Percentiles rank a stretch among this genome's conserved stretches.
phyloP scores from a whole-genome alignment of 495 filamentous ascomycete genomes.

The Cercophora scortea region DNA sequence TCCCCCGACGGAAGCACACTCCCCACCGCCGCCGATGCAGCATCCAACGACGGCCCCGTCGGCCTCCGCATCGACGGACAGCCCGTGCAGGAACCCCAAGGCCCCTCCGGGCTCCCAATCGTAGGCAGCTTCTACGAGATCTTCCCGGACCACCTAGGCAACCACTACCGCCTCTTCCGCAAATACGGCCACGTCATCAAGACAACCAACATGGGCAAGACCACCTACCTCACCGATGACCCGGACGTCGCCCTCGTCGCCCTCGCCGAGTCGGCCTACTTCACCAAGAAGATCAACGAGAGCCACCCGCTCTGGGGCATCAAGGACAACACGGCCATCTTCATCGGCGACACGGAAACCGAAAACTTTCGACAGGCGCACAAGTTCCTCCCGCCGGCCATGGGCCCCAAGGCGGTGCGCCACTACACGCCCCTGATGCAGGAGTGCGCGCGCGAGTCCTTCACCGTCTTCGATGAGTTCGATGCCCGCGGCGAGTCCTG shows the following conservation, averaged over 20 bases:
- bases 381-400: conserved; percentile 48
- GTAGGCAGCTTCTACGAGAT: conserved; percentile 48
- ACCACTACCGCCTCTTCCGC: conserved; percentile 48
- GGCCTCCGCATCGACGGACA: conserved; percentile 38
- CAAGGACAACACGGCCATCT: conserved; percentile 43
- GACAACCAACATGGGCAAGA: conserved; percentile 45
- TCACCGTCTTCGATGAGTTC: conserved; percentile 46
- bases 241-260: conserved; percentile 32
- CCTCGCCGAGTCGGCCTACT: conserved; percentile 41
- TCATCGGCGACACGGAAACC: conserved; percentile 45
- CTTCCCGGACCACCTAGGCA: conserved; percentile 51
- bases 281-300: conserved; percentile 44
- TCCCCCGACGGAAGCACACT: conserved; percentile 17
- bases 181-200: conserved; percentile 47
- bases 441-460: conserved; percentile 31
- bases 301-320: conserved; percentile 41
- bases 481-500: conserved; percentile 39
- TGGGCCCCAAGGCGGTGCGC: conserved; percentile 46
- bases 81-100: conserved; percentile 32
- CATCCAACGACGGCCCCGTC: conserved; percentile 16
- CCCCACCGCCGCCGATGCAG: conserved; percentile 17
- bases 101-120: conserved; percentile 39
- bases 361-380: conserved; percentile 40
- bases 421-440: conserved; percentile 53
- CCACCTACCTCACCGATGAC: conserved; percentile 43